These are phyloP conservation scores for Mrakia gelida DNA, from an alignment of 768 basidiomycete genomes.

Conservation along the genomic window DNA sequence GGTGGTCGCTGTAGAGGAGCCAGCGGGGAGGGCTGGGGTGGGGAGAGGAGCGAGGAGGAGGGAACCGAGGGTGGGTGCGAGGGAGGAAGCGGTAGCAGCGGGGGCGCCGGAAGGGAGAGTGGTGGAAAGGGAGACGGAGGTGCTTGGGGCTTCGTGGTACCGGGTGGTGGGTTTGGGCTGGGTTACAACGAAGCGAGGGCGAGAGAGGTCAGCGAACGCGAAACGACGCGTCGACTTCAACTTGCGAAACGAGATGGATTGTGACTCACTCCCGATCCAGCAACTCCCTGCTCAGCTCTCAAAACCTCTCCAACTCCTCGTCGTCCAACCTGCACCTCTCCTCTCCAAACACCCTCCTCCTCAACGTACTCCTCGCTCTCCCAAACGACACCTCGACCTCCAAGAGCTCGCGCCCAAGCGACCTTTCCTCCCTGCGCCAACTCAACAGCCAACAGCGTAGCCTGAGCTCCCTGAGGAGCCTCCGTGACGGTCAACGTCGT, in stretches of 20 bases:
- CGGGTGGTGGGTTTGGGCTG: constrained; percentile 30
- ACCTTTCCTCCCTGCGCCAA: not conserved
- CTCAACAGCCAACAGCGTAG: constrained; percentile 4
- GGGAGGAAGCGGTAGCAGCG: not conserved
- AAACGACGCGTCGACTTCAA: not conserved
- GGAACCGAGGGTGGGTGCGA: constrained; percentile 24
- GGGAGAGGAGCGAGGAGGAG: constrained; percentile 18
- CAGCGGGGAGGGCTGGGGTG: constrained; percentile 11
- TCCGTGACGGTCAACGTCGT: constrained; percentile 3
- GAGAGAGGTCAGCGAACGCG: not conserved
- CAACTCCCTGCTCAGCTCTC: constrained; percentile 14
- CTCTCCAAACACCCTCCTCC: constrained; percentile 18
- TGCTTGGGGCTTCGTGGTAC: constrained; percentile 20
- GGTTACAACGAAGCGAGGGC: not conserved
- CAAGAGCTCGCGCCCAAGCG: constrained; percentile 16
- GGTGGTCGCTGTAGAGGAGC: not conserved
- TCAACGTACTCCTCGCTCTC: constrained; percentile 22
- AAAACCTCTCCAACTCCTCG: constrained; percentile 20
- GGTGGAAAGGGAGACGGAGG: constrained; percentile 22
- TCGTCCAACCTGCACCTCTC: not conserved
- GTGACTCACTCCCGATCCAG: constrained; percentile 10
- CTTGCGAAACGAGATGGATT: not conserved
- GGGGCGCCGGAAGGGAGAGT: not conserved
- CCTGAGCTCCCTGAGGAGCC: constrained; percentile 7
- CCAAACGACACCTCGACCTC: constrained; percentile 17